Evolutionary conservation across 208 protist genomes (phyloP).

Genomic region (Leishmania gerbilli): DNA sequence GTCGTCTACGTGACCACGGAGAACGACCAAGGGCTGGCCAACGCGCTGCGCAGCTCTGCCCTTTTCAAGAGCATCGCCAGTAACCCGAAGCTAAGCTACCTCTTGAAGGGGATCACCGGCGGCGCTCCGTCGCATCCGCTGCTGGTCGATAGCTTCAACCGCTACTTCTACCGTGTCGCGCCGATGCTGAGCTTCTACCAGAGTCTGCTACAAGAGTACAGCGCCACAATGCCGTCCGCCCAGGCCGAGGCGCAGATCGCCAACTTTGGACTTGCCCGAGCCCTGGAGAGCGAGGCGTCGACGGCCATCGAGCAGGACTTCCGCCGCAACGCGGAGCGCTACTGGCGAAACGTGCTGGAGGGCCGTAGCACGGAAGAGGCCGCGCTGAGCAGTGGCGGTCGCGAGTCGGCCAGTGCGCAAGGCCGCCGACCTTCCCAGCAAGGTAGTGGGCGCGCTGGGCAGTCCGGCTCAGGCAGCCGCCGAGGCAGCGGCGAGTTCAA

Average conservation of each 20-base stretch:
- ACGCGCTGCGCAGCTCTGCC: slow-evolving; percentile 41
- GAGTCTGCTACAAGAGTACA: slow-evolving; percentile 52
- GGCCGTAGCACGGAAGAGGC: slow-evolving; percentile 58
- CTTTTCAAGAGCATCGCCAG: slow-evolving; percentile 60
- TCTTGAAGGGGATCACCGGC: slow-evolving; percentile 34
- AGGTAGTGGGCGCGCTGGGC: slow-evolving; percentile 1
- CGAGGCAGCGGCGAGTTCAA: slow-evolving; percentile 24
- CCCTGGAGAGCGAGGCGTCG: slow-evolving; percentile 63
- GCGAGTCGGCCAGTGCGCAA: neutral
- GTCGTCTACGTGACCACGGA: slow-evolving; percentile 68
- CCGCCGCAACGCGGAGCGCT: slow-evolving; percentile 84
- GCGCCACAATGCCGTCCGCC: slow-evolving; percentile 31
- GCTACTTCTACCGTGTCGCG: slow-evolving; percentile 74
- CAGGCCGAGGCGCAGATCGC: slow-evolving; percentile 50
- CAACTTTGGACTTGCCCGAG: slow-evolving; percentile 44
- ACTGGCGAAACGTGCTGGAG: slow-evolving; percentile 86
- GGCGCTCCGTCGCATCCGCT: slow-evolving; percentile 18
- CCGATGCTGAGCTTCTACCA: slow-evolving; percentile 83
- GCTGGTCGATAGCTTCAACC: slow-evolving; percentile 75
- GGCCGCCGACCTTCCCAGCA: slow-evolving; percentile 20
- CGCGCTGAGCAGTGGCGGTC: slow-evolving; percentile 16
- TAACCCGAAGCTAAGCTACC: slow-evolving; percentile 50
- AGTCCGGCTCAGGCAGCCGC: slow-evolving; percentile 7
- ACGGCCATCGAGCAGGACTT: slow-evolving; percentile 81
- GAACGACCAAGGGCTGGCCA: slow-evolving; percentile 53